phyloP scores from a whole-genome alignment of 768 basidiomycete genomes.

The Serendipita sp. region DNA sequence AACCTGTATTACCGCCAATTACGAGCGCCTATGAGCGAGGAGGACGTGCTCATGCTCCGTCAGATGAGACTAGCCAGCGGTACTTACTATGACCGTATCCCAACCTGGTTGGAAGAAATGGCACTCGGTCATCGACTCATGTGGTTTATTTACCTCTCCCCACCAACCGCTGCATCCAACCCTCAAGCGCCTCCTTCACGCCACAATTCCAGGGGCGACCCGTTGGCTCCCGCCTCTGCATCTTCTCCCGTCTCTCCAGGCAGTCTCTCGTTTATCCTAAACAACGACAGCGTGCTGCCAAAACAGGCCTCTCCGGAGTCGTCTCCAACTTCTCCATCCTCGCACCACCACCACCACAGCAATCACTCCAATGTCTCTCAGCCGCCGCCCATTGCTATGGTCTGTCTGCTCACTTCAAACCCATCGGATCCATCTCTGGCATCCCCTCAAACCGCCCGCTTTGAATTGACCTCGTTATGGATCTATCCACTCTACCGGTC shows the following conservation, averaged over 20 bases:
- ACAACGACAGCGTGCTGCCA: not conserved
- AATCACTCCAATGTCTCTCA: not conserved
- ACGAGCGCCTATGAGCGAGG: not conserved
- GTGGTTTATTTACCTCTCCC: not conserved
- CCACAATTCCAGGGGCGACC: not conserved
- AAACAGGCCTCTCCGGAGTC: not conserved
- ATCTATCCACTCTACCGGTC: not conserved
- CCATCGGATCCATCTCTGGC: not conserved
- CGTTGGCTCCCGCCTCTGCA: not conserved
- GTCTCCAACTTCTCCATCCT: not conserved
- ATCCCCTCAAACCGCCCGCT: not conserved
- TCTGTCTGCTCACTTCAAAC: not conserved
- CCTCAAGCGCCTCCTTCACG: too few species aligned
- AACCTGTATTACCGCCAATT: not conserved
- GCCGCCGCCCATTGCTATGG: not conserved
- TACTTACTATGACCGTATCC: not conserved
- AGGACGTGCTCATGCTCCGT: not conserved
- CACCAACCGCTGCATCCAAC: not conserved
- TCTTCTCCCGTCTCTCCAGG: not conserved
- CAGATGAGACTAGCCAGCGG: conserved; percentile 3
- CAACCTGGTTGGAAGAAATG: not conserved
- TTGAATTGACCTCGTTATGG: not conserved
- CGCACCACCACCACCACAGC: not conserved
- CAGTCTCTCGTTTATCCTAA: not conserved
- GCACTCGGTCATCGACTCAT: not conserved